Evolutionary conservation across 1,284 basidiomycete genomes (phyloP), one percentile per base, ranked within the genome.

Genomic region (Athelia psychrophila): DNA sequence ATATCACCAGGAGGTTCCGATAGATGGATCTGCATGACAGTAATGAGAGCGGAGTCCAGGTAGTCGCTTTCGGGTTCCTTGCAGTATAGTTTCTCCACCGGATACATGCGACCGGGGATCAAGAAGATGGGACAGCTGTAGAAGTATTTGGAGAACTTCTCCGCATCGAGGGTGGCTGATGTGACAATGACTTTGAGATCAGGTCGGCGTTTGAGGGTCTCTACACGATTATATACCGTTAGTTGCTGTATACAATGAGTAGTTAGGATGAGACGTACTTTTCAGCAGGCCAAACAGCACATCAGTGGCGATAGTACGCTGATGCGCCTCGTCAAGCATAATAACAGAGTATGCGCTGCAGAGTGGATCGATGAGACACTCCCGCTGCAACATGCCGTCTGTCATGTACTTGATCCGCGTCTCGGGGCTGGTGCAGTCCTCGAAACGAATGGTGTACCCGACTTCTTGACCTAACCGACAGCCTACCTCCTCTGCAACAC

Each of bases 331-430:
- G 69, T 99, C 96, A 62, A 99, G 78, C 91, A 99, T 98, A 69
- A 99, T 80, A 49, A 98, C 93, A 8, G 93, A 94, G 69, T 99
- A 99, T 46, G 85, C 82, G 51, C 85, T 89, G 65, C 94, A 88
- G 59, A 98, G 87, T 4, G 96, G 95, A 65, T 99, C 97, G 60
- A 98, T 90, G 45, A 99, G 76, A 63, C 91, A 94, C 76, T 99
- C 96, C 73, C 96, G 84, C 66, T 98, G 92, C 13, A 99, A 81
- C 94, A 99, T 98, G 76, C 96, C 97, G 66, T 99, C 96, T 58
- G 97, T 99, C 97, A 99, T 99, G 81, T 97, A 99, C 73, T 99
- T 99, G 81, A 99, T 98, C 64, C 91, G 87, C 12, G 96, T 99
- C 70, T 98, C 97, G 0, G 96, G 93, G 63, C 92, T 89, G 3